Conservation (phyloP, 1,284 basidiomycete species). For the Ganoderma sp. region DNA sequence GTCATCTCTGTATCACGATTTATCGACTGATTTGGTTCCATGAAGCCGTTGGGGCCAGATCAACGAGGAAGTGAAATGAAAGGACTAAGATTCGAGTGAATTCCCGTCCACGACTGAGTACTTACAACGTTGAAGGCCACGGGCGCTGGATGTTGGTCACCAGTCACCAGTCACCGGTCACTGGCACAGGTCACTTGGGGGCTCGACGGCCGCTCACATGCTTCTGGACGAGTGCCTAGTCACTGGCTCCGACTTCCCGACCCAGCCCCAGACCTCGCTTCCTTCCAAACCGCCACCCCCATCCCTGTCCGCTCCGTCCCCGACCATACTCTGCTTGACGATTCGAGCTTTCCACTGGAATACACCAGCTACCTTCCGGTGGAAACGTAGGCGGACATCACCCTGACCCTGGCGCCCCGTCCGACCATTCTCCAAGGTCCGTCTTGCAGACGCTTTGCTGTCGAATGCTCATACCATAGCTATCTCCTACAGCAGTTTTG, state of each 20-base stretch:
- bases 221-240: not conserved
- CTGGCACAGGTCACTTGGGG: too few species aligned
- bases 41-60: too few species aligned
- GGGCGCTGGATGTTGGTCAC: too few species aligned
- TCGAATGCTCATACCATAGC: not conserved
- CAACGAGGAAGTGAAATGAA: too few species aligned
- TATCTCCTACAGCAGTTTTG: not conserved
- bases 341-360: not conserved
- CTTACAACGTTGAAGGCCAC: too few species aligned
- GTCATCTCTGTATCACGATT: constrained; percentile 20
- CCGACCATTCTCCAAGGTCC: not conserved
- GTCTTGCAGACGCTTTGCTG: not conserved
- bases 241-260: constrained; percentile 1
- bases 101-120: too few species aligned
- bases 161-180: too few species aligned
- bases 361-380: not conserved
- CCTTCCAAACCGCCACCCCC: not conserved
- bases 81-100: too few species aligned
- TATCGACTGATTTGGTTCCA: not conserved
- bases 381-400: not conserved
- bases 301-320: not conserved
- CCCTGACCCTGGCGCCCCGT: not conserved
- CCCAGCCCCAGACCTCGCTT: not conserved
- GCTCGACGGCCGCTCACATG: not conserved
- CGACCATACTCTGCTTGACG: not conserved